phyloP scores from a whole-genome alignment of 441 rosid species.

The Pelargonium australe region DNA sequence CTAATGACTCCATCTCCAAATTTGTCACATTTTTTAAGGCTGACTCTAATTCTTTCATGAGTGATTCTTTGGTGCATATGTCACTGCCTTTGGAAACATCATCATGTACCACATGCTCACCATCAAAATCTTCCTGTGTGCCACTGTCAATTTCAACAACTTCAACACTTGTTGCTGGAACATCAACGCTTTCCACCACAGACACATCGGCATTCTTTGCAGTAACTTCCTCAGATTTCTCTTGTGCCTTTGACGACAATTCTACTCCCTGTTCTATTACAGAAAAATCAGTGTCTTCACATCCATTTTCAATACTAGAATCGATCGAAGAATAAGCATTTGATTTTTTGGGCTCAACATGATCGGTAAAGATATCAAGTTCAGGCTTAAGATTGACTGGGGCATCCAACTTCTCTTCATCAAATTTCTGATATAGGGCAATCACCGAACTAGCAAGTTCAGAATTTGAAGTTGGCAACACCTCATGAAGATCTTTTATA shows the following conservation, averaged over 20 bases:
- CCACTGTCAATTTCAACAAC: slow-evolving; percentile 35
- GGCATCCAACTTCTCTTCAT: slow-evolving; percentile 46
- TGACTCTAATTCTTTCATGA: slow-evolving; percentile 70
- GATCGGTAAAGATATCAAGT: slow-evolving; percentile 31
- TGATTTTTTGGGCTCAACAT: slow-evolving; percentile 32
- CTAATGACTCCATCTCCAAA: slow-evolving; percentile 46
- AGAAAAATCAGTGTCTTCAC: slow-evolving; percentile 36
- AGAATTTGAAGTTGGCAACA: slow-evolving; percentile 45
- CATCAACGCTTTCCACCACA: slow-evolving; percentile 27
- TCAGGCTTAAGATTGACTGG: slow-evolving; percentile 34
- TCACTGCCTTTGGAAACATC: slow-evolving; percentile 28
- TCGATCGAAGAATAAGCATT: slow-evolving; percentile 24
- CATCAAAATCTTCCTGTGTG: slow-evolving; percentile 20
- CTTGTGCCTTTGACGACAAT: slow-evolving; percentile 30
- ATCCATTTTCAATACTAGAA: slow-evolving; percentile 30
- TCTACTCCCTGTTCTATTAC: slow-evolving; percentile 43
- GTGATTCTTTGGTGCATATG: slow-evolving; percentile 44
- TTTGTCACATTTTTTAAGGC: slow-evolving; percentile 52
- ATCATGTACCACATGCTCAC: slow-evolving; percentile 27
- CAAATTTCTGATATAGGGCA: slow-evolving; percentile 38
- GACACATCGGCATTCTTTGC: slow-evolving; percentile 27
- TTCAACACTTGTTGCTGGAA: slow-evolving; percentile 32
- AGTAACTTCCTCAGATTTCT: slow-evolving; percentile 29
- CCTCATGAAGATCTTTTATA: slow-evolving; percentile 73
- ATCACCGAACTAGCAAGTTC: slow-evolving; percentile 37